These are phyloP conservation scores for Rhizomucor pusillus DNA, from an alignment of 371 early-diverging fungal species.

Conservation along the genomic window DNA sequence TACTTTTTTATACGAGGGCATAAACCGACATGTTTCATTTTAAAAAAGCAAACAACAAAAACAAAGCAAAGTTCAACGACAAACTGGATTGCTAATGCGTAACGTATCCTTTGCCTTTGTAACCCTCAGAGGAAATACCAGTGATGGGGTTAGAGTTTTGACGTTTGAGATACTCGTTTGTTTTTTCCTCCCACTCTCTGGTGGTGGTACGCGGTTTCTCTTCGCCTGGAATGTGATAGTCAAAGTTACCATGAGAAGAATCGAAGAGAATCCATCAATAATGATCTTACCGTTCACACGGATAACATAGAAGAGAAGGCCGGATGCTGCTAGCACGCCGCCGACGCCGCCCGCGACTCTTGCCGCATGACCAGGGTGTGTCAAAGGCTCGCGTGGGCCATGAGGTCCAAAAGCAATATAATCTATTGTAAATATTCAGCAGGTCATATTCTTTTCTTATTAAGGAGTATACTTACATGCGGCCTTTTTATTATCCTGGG, in stretches of 20 bases:
- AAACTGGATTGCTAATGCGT: not conserved
- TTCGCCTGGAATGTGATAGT: conserved; percentile 49
- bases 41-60: not conserved
- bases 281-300: conserved; percentile 66
- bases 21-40: not conserved
- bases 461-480: conserved; percentile 72
- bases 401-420: conserved; percentile 95
- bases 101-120: conserved; percentile 78
- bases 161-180: conserved; percentile 78
- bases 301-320: conserved; percentile 67
- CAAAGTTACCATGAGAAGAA: conserved; percentile 10
- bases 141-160: conserved; percentile 89
- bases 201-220: conserved; percentile 73
- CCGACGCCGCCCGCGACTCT: conserved; percentile 75
- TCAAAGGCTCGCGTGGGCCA: conserved; percentile 83
- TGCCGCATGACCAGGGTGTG: conserved; percentile 68
- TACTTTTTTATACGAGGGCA: conserved; percentile 41
- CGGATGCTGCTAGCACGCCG: conserved; percentile 57
- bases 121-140: conserved; percentile 85
- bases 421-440: conserved; percentile 30
- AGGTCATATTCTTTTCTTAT: not conserved
- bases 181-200: conserved; percentile 94
- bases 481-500: conserved; percentile 93
- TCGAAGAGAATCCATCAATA: no score
- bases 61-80: no score